Evolutionary conservation across 2,329 filamentous ascomycete species (phyloP), one percentile per base, ranked within the genome.

Genomic region (Camptophora hylomeconis): DNA sequence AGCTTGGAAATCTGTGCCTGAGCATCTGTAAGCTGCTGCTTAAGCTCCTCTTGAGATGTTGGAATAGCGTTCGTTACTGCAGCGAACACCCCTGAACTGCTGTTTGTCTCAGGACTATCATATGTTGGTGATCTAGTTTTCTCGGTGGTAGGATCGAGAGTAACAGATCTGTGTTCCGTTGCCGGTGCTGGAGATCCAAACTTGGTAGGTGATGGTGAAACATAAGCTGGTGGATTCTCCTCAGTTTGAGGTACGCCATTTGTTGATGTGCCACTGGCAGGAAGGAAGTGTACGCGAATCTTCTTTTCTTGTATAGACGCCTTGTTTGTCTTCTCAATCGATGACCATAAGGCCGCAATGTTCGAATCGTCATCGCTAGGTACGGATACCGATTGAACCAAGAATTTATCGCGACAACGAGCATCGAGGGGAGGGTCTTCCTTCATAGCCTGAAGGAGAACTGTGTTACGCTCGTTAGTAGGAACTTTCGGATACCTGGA

Each of bases 391-490:
- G 86, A 92, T 60, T 95, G 87, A 19, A 95, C 87, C 31, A 95
- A 72, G 57, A 95, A 95, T 64, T 95, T 95, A 69, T 95, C 87
- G 56, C 82, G 79, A 64, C 89, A 98, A 56, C 83, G 86, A 38
- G 80, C 75, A 53, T 93, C 86, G 33, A 66, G 56, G 12, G 86
- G 72, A 32, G 87, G 87, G 49, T 95, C 86, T 50, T 83, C 74
- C 66, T 93, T 94, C 89, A 98, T 94, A 14, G 87, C 84, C 62
- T 98, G 89, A 22, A 98, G 74, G 20, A 95, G 75, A 34, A 98
- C 89, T 92, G 44, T 28, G 19, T 17, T 11, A 11, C 12, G 35
- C 31, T 33, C 39, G 27, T 18, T 9, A 24, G 29, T 19, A 36
- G 18, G 22, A 13, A 16, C n/a, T 16, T 20, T n/a, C 9, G 28